Evolutionary conservation across 768 basidiomycete genomes (phyloP).

Genomic region (Suillus americanus): DNA sequence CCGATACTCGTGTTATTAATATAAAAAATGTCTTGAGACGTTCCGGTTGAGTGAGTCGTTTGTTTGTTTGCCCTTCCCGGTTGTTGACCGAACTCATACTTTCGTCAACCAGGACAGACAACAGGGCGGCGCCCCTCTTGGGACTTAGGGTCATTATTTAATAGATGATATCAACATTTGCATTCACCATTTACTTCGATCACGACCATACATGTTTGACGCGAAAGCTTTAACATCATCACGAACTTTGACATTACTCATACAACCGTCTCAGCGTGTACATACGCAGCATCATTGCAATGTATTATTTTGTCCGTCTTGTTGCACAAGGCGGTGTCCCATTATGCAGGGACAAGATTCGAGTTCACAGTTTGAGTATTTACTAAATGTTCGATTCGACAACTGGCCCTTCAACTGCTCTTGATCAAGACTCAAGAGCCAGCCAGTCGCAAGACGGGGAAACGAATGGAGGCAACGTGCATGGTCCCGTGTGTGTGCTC

Average conservation of each 20-base stretch:
- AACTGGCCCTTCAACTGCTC: not conserved
- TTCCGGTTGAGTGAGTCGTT: not conserved
- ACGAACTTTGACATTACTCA: no score
- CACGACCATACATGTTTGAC: no score
- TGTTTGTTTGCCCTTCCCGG: not conserved
- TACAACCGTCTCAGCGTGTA: no score
- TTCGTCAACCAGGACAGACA: not conserved
- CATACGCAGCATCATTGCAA: not conserved
- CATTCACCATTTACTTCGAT: no score
- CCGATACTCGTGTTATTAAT: not conserved
- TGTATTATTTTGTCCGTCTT: not conserved
- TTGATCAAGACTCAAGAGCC: not conserved
- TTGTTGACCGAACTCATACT: not conserved
- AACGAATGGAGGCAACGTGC: not conserved
- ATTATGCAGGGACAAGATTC: no score
- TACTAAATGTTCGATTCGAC: not conserved
- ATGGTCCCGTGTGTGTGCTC: not conserved
- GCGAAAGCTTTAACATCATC: no score
- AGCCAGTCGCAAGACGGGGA: not conserved
- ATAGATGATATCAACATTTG: no score
- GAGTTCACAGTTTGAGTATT: not conserved
- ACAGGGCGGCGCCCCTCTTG: no score
- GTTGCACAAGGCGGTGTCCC: not conserved
- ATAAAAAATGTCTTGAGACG: not conserved
- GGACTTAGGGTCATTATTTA: not conserved